These are phyloP conservation scores for Basipetospora chlamydospora DNA, from an alignment of 2,329 filamentous ascomycete genomes.

Conservation along the genomic window DNA sequence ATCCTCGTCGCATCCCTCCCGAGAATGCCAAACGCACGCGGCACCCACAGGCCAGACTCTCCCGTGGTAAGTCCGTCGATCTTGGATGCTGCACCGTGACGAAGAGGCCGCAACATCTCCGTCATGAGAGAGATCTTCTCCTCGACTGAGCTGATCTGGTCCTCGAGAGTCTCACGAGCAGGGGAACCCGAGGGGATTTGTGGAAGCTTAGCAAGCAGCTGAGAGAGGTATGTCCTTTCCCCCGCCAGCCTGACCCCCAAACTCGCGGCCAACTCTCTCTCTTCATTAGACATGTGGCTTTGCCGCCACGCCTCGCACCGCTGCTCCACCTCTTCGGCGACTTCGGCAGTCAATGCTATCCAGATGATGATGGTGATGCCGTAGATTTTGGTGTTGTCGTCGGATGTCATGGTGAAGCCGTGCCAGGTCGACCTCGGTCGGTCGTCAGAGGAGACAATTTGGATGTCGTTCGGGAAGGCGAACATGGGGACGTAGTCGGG, in stretches of 20 bases:
- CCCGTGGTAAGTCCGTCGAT: slow-evolving; percentile 93
- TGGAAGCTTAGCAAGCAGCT: slow-evolving; percentile 71
- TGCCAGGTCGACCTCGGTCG: slow-evolving; percentile 95
- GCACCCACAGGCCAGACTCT: slow-evolving; percentile 91
- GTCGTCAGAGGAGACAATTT: slow-evolving; percentile 89
- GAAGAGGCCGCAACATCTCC: slow-evolving; percentile 79
- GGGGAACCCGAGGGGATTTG: slow-evolving; percentile 65
- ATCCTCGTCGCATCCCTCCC: slow-evolving; percentile 73
- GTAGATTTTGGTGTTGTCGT: slow-evolving; percentile 82
- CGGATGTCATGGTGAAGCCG: slow-evolving; percentile 93
- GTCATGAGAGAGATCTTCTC: slow-evolving; percentile 97
- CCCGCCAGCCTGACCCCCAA: slow-evolving; percentile 74
- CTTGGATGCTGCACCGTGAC: slow-evolving; percentile 89
- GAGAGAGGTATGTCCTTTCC: slow-evolving; percentile 80
- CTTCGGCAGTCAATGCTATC: slow-evolving; percentile 69
- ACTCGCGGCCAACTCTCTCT: slow-evolving; percentile 82
- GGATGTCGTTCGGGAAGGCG: slow-evolving; percentile 95
- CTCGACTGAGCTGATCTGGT: slow-evolving; percentile 88
- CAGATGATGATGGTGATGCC: slow-evolving; percentile 85
- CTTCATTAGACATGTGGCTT: slow-evolving; percentile 75
- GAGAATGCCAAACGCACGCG: slow-evolving; percentile 82
- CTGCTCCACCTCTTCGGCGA: slow-evolving; percentile 70
- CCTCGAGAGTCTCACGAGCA: slow-evolving; percentile 73
- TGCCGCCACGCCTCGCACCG: slow-evolving; percentile 78
- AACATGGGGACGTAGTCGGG: slow-evolving; percentile 99